These are phyloP conservation scores for Cornus controversa DNA, from an alignment of 148 eudicot genomes.

Conservation along the genomic window DNA sequence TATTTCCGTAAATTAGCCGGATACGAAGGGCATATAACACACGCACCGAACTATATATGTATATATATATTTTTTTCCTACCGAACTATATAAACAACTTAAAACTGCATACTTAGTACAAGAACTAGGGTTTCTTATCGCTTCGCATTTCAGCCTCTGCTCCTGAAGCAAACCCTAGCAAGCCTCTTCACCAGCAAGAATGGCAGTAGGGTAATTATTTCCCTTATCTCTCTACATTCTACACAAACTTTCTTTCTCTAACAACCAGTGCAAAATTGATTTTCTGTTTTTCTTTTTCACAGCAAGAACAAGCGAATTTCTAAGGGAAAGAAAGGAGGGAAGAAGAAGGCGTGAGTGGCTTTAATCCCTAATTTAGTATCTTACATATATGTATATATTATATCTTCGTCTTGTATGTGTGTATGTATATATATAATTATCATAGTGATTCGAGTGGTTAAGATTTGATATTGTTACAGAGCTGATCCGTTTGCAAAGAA, in stretches of 20 bases:
- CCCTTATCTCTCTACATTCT: neutral
- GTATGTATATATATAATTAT: neutral
- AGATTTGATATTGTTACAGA: conserved; percentile 18
- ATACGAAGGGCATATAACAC: no score
- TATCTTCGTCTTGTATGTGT: neutral
- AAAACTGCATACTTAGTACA: no score
- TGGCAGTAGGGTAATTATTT: conserved; percentile 29
- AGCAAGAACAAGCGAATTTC: conserved; percentile 70
- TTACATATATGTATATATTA: no score
- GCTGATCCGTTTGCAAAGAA: conserved; percentile 77
- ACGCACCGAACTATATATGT: no score
- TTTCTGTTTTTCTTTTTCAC: conserved; percentile 11
- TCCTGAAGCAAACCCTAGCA: neutral
- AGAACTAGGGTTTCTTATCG: neutral
- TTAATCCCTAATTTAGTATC: no score
- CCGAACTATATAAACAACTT: no score
- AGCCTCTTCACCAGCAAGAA: neutral
- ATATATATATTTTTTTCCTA: no score
- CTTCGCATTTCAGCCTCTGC: neutral
- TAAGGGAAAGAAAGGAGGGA: conserved; percentile 69
- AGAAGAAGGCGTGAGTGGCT: conserved; percentile 55
- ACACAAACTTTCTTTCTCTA: neutral
- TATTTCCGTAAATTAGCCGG: no score
- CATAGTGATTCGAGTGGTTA: neutral
- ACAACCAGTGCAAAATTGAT: no score